Conservation (phyloP, 176 grass and related monocot genomes). For the Phyllostachys edulis region DNA sequence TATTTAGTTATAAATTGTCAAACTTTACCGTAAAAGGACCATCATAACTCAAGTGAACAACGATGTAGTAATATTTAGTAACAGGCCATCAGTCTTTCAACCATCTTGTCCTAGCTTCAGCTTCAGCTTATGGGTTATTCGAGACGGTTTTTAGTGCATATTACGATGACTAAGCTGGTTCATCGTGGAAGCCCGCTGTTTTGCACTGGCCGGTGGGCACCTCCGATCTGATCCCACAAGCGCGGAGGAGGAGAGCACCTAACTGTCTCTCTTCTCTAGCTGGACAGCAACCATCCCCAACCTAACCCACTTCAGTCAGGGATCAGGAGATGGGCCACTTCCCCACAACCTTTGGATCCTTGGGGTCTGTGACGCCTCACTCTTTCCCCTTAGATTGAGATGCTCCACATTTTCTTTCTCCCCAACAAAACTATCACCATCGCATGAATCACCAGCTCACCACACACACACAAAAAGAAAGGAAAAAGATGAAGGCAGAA, state of each 20-base stretch:
- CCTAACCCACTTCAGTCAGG: slow-evolving; percentile 34
- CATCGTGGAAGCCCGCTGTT: not conserved
- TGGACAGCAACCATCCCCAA: slow-evolving; percentile 48
- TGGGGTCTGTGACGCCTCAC: slow-evolving; percentile 21
- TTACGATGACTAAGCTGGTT: not conserved
- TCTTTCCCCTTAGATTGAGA: slow-evolving; percentile 14
- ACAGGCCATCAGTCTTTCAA: not conserved
- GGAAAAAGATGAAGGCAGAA: not conserved
- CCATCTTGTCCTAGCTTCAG: not conserved
- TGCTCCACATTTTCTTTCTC: not conserved
- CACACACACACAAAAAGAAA: not conserved
- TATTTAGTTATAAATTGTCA: not conserved
- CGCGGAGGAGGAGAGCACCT: slow-evolving; percentile 13
- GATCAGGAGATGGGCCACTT: slow-evolving; percentile 26
- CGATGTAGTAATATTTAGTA: not conserved
- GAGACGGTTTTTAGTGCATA: not conserved
- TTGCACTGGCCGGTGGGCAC: not conserved
- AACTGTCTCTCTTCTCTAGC: slow-evolving; percentile 35
- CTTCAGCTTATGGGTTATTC: not conserved
- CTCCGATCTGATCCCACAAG: slow-evolving; percentile 28
- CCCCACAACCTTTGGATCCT: not conserved
- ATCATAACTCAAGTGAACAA: not conserved
- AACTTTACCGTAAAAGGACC: not conserved
- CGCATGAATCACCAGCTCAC: not conserved
- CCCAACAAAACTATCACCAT: not conserved